Percentiles rank a stretch among this genome's conserved stretches.
These are phyloP conservation scores for Hypsizygus marmoreus DNA, from an alignment of 768 basidiomycete genomes.

Conservation along the genomic window DNA sequence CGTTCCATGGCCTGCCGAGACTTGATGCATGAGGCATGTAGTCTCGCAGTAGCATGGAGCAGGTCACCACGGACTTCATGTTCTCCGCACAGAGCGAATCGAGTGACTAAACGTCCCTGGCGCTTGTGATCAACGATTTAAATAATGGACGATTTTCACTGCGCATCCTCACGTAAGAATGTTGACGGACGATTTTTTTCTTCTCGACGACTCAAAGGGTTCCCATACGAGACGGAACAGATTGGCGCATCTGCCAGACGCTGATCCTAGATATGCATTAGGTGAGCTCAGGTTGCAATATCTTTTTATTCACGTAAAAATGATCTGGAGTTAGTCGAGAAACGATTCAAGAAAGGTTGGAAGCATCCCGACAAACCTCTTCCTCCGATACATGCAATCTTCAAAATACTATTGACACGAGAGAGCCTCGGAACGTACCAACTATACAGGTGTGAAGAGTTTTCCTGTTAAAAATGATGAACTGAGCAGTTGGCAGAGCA, in stretches of 20 bases:
- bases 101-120: too few relatives aligned
- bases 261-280: constrained; percentile 36
- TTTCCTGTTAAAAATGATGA: too few relatives aligned
- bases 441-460: constrained; percentile 22
- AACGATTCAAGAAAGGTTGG: constrained; percentile 21
- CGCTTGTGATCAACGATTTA: constrained; percentile 3
- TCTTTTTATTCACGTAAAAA: not conserved
- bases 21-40: too few relatives aligned
- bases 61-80: too few relatives aligned
- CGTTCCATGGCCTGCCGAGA: too few relatives aligned
- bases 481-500: not conserved
- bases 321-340: constrained; percentile 15
- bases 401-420: constrained; percentile 16
- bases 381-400: constrained; percentile 19
- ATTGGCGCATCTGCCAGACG: constrained; percentile 39
- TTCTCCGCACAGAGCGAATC: too few relatives aligned
- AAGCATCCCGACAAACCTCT: constrained; percentile 19
- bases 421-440: constrained; percentile 16
- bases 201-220: constrained; percentile 45
- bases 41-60: too few relatives aligned
- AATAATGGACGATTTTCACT: not conserved
- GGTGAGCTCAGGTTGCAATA: constrained; percentile 34
- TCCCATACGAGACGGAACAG: constrained; percentile 41
- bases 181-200: constrained; percentile 38
- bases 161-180: constrained; percentile 5